Conservation (phyloP, 2,329 filamentous ascomycete species). For the Cordyceps javanica region DNA sequence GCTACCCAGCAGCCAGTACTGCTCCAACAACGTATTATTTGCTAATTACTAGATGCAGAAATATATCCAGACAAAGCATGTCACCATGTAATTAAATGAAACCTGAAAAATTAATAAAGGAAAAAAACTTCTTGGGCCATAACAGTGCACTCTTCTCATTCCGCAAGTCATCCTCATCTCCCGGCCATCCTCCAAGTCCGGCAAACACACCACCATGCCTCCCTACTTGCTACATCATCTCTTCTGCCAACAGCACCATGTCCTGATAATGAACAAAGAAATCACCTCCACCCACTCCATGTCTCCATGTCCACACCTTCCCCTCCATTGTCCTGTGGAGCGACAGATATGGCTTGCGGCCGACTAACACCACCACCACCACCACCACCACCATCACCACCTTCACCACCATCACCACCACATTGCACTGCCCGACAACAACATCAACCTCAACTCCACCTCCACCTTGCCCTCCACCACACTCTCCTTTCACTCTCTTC, state of each 20-base stretch:
- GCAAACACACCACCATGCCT: background rate
- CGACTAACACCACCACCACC: background rate
- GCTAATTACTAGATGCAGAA: too few relatives aligned
- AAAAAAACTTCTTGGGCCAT: too few relatives aligned
- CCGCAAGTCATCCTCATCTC: background rate
- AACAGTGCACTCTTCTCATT: too few relatives aligned
- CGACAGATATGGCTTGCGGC: constrained; percentile 11
- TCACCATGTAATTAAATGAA: too few relatives aligned
- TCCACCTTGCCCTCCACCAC: too few relatives aligned
- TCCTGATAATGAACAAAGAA: background rate
- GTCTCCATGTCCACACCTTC: background rate
- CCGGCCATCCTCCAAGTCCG: background rate
- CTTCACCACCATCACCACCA: background rate
- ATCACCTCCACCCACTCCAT: background rate
- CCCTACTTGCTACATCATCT: background rate
- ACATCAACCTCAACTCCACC: too few relatives aligned
- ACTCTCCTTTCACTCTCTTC: too few relatives aligned
- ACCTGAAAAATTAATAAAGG: too few relatives aligned
- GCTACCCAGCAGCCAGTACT: too few relatives aligned
- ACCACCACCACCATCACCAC: background rate
- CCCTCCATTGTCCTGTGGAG: background rate
- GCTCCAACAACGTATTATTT: too few relatives aligned
- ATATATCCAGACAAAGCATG: too few relatives aligned
- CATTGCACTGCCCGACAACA: too few relatives aligned
- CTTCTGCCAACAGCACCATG: background rate